Conservation (phyloP, 371 early-diverging fungal species). For the Syncephalis fuscata region DNA sequence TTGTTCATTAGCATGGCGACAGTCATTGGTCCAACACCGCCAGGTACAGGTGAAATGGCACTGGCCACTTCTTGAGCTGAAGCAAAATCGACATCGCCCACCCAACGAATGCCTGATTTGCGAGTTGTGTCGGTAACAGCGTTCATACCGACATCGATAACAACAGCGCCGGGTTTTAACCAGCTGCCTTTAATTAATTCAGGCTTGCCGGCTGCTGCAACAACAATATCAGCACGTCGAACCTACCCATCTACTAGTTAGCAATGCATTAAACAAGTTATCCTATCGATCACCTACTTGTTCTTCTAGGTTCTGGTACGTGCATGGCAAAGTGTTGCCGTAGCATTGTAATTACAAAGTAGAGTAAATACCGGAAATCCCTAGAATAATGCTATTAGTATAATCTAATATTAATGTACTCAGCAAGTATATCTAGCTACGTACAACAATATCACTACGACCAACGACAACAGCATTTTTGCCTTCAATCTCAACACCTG, state of each 20-base stretch:
- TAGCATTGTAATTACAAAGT: constrained; percentile 60
- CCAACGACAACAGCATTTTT: constrained; percentile 83
- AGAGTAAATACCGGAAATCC: constrained; percentile 80
- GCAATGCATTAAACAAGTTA: not conserved
- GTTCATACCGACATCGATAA: constrained; percentile 92
- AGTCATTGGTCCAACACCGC: constrained; percentile 96
- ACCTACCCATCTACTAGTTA: constrained; percentile 12
- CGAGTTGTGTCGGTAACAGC: constrained; percentile 64
- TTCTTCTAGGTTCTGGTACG: constrained; percentile 51
- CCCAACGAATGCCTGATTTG: constrained; percentile 74
- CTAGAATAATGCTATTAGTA: constrained; percentile 13
- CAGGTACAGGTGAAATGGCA: constrained; percentile 86
- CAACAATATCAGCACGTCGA: constrained; percentile 65
- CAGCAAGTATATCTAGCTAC: too few species aligned
- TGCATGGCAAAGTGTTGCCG: constrained; percentile 87
- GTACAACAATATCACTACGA: constrained; percentile 76
- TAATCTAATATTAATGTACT: too few species aligned
- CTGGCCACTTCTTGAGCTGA: constrained; percentile 46
- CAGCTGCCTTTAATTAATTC: constrained; percentile 73
- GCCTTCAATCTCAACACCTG: constrained; percentile 48
- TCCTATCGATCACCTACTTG: constrained; percentile 23
- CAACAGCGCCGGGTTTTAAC: constrained; percentile 80
- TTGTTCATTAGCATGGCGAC: constrained; percentile 89
- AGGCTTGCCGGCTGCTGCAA: constrained; percentile 72
- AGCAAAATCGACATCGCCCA: constrained; percentile 83